Evolutionary conservation across 148 eudicot genomes (phyloP).

Genomic region (Suaeda aralocaspica): DNA sequence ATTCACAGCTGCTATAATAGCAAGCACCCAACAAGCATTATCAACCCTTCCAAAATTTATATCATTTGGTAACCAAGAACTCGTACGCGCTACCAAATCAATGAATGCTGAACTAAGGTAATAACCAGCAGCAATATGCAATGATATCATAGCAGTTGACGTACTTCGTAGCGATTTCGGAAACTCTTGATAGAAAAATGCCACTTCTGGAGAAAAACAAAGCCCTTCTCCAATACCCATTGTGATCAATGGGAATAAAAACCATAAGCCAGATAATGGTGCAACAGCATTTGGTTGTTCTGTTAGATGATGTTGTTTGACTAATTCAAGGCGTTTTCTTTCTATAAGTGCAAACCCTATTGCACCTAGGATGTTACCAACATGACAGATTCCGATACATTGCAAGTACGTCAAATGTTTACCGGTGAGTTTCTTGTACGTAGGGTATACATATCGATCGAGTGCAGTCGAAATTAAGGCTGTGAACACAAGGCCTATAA

Average conservation of each 20-base stretch:
- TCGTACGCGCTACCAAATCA: constrained; percentile 23
- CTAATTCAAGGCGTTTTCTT: constrained; percentile 30
- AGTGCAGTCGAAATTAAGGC: constrained; percentile 33
- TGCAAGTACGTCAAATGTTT: constrained; percentile 27
- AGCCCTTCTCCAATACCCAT: constrained; percentile 34
- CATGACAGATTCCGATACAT: constrained; percentile 36
- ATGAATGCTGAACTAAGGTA: constrained; percentile 34
- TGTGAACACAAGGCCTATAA: constrained; percentile 32
- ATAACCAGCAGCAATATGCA: constrained; percentile 32
- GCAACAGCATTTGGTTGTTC: constrained; percentile 18
- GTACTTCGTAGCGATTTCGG: constrained; percentile 32
- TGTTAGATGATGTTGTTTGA: neutral
- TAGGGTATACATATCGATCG: constrained; percentile 32
- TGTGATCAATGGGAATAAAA: constrained; percentile 26
- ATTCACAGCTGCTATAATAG: constrained; percentile 20
- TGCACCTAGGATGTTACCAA: constrained; percentile 31
- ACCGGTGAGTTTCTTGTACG: constrained; percentile 31
- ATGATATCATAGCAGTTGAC: constrained; percentile 28
- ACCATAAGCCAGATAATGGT: constrained; percentile 33
- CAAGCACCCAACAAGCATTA: constrained; percentile 31
- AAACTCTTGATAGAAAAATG: constrained; percentile 36
- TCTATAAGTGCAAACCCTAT: constrained; percentile 45
- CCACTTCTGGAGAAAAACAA: constrained; percentile 30
- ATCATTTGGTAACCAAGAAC: constrained; percentile 37
- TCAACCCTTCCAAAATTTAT: constrained; percentile 35